These are phyloP conservation scores for Pichia nanzhaoensis DNA, from an alignment of 805 yeast genomes.

Conservation along the genomic window DNA sequence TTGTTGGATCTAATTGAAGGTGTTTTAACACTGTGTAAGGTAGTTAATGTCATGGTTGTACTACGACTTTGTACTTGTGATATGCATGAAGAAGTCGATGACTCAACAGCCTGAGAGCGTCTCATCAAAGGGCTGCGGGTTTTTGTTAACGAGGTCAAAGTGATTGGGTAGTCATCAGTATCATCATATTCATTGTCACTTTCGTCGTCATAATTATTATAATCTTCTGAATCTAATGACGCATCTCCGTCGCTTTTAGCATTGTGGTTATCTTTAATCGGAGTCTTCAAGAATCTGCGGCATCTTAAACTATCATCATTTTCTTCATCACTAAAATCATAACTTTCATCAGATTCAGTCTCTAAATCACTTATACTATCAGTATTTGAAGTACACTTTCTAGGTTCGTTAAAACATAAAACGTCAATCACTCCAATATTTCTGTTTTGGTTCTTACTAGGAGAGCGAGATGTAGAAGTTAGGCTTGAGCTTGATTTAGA, in stretches of 20 bases:
- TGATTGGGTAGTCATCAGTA: slow-evolving; percentile 10
- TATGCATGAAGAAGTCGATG: slow-evolving; percentile 12
- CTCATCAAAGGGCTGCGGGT: slow-evolving; percentile 4
- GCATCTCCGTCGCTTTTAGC: slow-evolving; percentile 18
- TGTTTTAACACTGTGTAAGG: slow-evolving; percentile 9
- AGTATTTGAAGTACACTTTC: slow-evolving; percentile 5
- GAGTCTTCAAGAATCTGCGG: neutral
- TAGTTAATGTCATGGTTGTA: slow-evolving; percentile 13
- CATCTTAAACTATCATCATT: neutral
- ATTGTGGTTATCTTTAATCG: slow-evolving; percentile 3
- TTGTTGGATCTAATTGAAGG: slow-evolving; percentile 7
- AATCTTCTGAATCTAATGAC: slow-evolving; percentile 9
- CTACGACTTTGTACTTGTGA: slow-evolving; percentile 14
- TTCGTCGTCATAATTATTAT: slow-evolving; percentile 17
- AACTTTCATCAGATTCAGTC: slow-evolving; percentile 19
- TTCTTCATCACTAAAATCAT: neutral
- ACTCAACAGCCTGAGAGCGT: slow-evolving; percentile 4
- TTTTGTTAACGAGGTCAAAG: slow-evolving; percentile 6
- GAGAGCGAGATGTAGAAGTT: neutral
- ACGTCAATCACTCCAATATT: slow-evolving; percentile 11
- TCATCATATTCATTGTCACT: slow-evolving; percentile 13
- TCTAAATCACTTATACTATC: slow-evolving; percentile 14
- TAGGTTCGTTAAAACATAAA: slow-evolving; percentile 3
- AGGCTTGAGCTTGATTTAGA: too few species aligned
- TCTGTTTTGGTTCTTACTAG: neutral